Base-by-base conservation (phyloP, 1,284 basidiomycete species). In the Coriolopsis trogii region DNA sequence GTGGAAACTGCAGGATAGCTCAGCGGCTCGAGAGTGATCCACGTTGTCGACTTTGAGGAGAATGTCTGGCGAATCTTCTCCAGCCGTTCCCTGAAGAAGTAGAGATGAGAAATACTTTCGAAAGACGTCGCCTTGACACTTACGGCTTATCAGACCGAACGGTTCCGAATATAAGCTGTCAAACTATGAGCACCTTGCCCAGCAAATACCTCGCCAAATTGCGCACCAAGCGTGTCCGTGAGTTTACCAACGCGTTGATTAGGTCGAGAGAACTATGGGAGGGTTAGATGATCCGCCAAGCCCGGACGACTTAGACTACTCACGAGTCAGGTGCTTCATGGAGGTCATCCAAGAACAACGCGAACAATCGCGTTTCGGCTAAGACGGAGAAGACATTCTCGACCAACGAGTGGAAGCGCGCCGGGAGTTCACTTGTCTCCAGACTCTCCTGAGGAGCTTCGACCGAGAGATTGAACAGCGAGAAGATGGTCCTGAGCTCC, bases 251-350 rank as follows among this genome's bases (percentile, higher is more conserved):
- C 1, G 84, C 80, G 6, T 76, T 78, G 28, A 88, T 75, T 20
- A 88, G 73, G 59, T 86, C 84, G 44, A 89, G 60, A 2, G 85
- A 82, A 21, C 84, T 85, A 44, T 18, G 40, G 23, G 25, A n/a
- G 39, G 5, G 23, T 45, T 20, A 47, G 36, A 28, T 15, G 21
- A 31, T 23, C 25, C 31, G 29, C 16, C 30, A 38, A 49, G 8
- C 41, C 44, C n/a, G n/a, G 30, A 28, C 21, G 28, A 8, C 33
- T 12, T n/a, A 51, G 9, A 33, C 2, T 16, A 73, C 74, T 64
- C 53, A 86, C 80, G 84, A 84, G 54, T 83, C 80, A 60, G 87
- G 82, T 7, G 86, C 85, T 62, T 87, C 85, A 57, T 89, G 86
- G 12, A 88, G 65, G 65, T 88, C 85, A 63, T 89, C 86, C 41